Evolutionary conservation across 1,284 basidiomycete species (phyloP).

Genomic region (Erythrobasidium hasegawianum): DNA sequence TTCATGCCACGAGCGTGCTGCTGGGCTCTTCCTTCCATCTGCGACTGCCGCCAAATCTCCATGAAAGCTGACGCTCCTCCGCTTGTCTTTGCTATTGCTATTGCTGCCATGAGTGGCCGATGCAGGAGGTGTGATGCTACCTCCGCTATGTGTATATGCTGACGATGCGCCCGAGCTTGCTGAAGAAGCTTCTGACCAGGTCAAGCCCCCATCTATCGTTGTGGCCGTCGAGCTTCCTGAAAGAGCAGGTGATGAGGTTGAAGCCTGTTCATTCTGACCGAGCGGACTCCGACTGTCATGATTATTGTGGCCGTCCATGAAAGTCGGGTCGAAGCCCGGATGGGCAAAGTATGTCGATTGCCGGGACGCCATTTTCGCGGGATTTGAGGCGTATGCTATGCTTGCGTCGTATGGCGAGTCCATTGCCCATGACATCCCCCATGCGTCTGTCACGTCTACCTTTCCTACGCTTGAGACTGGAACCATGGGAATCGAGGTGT

Average conservation of each 20-base stretch:
- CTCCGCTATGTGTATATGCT: not conserved
- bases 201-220: not conserved
- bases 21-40: not conserved
- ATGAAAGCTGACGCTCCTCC: slow-evolving; percentile 31
- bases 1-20: slow-evolving; percentile 6
- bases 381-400: slow-evolving; percentile 17
- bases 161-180: slow-evolving; percentile 7
- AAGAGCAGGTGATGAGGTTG: not conserved
- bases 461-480: slow-evolving; percentile 24
- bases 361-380: slow-evolving; percentile 5
- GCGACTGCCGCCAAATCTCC: slow-evolving; percentile 10
- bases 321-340: slow-evolving; percentile 3
- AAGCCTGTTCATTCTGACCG: not conserved
- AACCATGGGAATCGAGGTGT: not conserved
- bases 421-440: slow-evolving; percentile 32
- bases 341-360: slow-evolving; percentile 32
- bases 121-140: slow-evolving; percentile 7
- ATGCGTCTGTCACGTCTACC: slow-evolving; percentile 32
- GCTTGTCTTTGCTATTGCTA: slow-evolving; percentile 12
- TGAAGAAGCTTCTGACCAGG: slow-evolving; percentile 26
- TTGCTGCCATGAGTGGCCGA: not conserved
- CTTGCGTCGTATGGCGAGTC: slow-evolving; percentile 33
- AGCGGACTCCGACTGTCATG: not conserved
- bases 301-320: not conserved
- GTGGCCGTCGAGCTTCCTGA: not conserved